Evolutionary conservation across 176 grass and related monocot genomes (phyloP), one percentile per base, ranked within the genome.

Genomic region (Stipa capillata): DNA sequence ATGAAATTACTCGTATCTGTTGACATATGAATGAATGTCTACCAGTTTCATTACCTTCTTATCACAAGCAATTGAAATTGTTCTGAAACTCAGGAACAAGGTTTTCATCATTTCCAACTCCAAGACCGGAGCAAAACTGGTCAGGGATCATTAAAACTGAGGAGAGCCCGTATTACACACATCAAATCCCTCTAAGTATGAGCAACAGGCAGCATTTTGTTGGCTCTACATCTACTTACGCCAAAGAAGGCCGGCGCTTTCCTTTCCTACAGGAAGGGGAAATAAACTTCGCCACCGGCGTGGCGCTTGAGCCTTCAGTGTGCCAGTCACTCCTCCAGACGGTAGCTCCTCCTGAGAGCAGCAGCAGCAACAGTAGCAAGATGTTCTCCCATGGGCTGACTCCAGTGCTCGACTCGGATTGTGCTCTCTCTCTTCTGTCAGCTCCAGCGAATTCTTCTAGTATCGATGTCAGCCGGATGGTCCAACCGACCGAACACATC

Each of bases 391-490:
- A 82, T 10, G 77, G 84, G 51, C 28, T 85, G 79, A 79, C 81
- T 10, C 91, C 64, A 27, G 78, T 82, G 52, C 80, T 85, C 61
- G 87, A 87, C 53, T 93, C 91, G 18, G 87, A 93, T 71, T 90
- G 91, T 87, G 91, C 87, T 93, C 91, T 93, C 91, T 93, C 91
- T 93, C 91, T 93, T 93, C 91, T 93, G 91, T 93, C 91, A 93
- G 88, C 91, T 29, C 87, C 85, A 29, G 79, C 73, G 16, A 86
- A 87, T 8, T 79, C 84, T 63, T 87, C 91, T 1, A 72, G 53
- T 36, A 79, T 93, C 77, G 82, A 85, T 23, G 72, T 87, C 36
- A 56, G 85, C 82, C 73, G 71, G 59, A 70, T 78, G 65, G 87
- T 87, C 58, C 81, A 69, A 23, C 62, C 79, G 54, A 47, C 87